Base-by-base conservation (phyloP, 1,284 basidiomycete species). In the Fomitopsis pinicola region DNA sequence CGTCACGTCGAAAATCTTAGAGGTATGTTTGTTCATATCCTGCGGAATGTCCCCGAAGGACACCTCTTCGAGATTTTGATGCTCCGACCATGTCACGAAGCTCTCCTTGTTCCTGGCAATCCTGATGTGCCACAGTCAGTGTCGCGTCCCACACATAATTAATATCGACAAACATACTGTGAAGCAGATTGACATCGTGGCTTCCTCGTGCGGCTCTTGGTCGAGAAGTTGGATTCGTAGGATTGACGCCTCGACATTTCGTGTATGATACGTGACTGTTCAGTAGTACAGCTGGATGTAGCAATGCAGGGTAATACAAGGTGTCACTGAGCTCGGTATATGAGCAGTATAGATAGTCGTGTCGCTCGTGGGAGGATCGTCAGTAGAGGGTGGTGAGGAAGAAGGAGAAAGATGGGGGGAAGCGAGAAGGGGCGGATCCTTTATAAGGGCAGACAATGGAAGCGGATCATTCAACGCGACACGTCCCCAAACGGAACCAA, bases 31-130 rank as follows among this genome's bases (percentile, higher is more conserved):
- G 6, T 56, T 42, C 33, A 76, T 56, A 0, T 68, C 60, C 0
- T 40, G 19, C 1, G 76, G 76, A 0, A 77, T 38, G 62, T 76
- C 75, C 1, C 66, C 58, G 53, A 68, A 70, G 5, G 68, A 66
- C 2, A 70, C 75, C 42, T 72, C 68, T 30, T 72, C 69, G 42
- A 71, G 72, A 6, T 68, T 62, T 28, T 76, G 75, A 57, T 67
- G 66, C 2, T 66, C 61, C 5, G 69, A 65, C 76, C 76, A 77
- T 0, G 64, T 69, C 55, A 73, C 73, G 52, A 76, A 76, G 19
- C 65, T 58, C 28, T 66, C 66, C 3, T 68, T 59, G 60, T 73
- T 73, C 22, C 68, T 68, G 1, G 76, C 73, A 46, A 77, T 73
- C 57, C 75, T 76, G 55, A n/a, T 54, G 15, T 45, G 45, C 45